Conservation (phyloP, 169 alveolate species). For the Plasmodium cynomolgi region DNA sequence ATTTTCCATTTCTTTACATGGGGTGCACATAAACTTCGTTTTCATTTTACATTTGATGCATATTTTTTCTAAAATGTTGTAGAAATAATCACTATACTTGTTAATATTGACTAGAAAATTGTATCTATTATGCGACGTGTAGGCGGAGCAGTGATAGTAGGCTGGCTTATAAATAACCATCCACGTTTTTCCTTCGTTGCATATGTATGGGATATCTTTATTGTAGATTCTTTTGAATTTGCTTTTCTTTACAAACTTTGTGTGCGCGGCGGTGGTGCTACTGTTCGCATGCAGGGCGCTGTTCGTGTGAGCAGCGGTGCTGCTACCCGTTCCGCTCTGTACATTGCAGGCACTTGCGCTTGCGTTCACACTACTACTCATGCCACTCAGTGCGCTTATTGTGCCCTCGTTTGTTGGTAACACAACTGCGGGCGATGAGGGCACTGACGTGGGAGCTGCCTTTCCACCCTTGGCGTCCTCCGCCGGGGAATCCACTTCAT, state of each 20-base stretch:
- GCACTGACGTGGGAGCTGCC: neutral
- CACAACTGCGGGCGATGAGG: neutral
- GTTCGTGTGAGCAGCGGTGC: no score
- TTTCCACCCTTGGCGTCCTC: neutral
- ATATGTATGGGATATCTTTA: conserved; percentile 81
- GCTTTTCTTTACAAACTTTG: conserved; percentile 7
- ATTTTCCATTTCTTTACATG: conserved; percentile 58
- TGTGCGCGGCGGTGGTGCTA: neutral
- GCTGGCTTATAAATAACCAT: conserved; percentile 84
- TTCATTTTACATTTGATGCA: conserved; percentile 66
- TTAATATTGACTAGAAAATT: conserved; percentile 44
- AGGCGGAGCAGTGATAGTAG: conserved; percentile 83
- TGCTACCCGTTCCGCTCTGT: neutral
- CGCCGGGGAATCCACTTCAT: neutral
- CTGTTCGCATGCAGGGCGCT: neutral
- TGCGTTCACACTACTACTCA: neutral
- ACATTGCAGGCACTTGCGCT: neutral
- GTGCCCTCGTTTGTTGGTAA: neutral
- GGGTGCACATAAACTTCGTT: conserved; percentile 58
- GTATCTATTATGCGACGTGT: conserved; percentile 70
- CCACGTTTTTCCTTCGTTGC: conserved; percentile 81
- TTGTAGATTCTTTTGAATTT: conserved; percentile 54
- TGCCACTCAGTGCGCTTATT: neutral
- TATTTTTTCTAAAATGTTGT: conserved; percentile 57
- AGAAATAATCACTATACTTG: conserved; percentile 57